Base-by-base conservation (phyloP, 108 stramenopile species). In the Skeletonema costatum region DNA sequence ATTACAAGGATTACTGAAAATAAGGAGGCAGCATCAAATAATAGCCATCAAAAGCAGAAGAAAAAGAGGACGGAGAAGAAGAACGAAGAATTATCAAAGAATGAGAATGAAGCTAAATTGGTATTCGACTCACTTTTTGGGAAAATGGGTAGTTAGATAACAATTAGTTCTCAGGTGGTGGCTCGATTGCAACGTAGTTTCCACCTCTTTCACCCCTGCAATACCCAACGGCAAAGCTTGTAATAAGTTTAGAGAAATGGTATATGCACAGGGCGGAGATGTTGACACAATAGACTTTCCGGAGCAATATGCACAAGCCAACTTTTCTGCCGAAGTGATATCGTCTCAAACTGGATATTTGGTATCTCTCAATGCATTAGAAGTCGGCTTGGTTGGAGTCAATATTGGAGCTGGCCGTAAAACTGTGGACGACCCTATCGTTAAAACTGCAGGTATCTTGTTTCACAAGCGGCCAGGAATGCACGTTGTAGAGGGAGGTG, bases 211-310 rank as follows among this genome's bases (percentile, higher is more conserved):
- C 53, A 25, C 53, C 50, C 4, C 60, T 32, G 53, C 92, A 92
- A 60, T 89, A 92, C n/a, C 92, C 92, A 83, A 80, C 31, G 92
- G 95, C 10, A 77, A 83, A 51, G 92, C 84, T 11, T 84, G 85
- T 38, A 59, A 66, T n/a, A 93, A 86, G 56, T 91, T 92, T 69
- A 73, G 74, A 19, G 84, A 88, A 61, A 93, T 96, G 89, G 88
- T 93, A 1, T 25, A 64, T 53, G 91, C 91, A 6, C 95, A 96
- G 73, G 95, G 92, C 9, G 95, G 90, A 17, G 89, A 89, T 74
- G 62, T 86, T 41, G 59, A 69, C 3, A 78, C 64, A 30, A 48
- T 84, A 11, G 87, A 74, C 36, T 33, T 74, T 38, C 74, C 75
- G 3, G 60, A 75, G 36, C 42, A 29, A 21, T 84, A 84, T 73